Evolutionary conservation across 257 asterid species (phyloP).

Genomic region (Solanum phureja): DNA sequence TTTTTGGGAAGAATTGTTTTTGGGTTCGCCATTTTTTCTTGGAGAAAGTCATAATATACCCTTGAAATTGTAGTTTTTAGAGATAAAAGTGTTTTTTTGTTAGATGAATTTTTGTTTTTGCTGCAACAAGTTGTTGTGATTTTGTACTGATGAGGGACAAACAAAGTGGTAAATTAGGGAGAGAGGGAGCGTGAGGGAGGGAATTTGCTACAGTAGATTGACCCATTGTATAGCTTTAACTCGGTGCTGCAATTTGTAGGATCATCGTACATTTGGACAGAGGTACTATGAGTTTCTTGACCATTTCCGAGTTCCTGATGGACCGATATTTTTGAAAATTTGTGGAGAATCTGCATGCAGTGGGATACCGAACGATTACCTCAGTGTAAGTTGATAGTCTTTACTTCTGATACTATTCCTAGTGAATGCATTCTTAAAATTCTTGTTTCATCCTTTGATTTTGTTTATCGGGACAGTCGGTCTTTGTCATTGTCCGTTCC

Average conservation of each 20-base stretch:
- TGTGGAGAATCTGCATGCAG: constrained; percentile 86
- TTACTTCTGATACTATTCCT: background rate
- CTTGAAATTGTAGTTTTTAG: background rate
- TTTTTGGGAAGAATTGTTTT: background rate
- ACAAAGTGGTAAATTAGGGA: background rate
- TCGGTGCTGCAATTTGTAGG: constrained; percentile 31
- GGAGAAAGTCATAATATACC: background rate
- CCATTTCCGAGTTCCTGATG: constrained; percentile 60
- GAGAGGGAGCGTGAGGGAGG: background rate
- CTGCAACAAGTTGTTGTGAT: background rate
- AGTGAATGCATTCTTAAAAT: background rate
- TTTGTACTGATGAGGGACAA: background rate
- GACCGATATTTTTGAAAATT: constrained; percentile 77
- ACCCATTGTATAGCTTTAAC: background rate
- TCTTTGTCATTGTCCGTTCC: background rate
- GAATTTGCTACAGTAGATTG: background rate
- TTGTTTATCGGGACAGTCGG: background rate
- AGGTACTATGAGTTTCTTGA: constrained; percentile 87
- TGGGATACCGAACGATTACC: constrained; percentile 80
- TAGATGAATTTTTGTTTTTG: background rate
- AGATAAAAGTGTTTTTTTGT: background rate
- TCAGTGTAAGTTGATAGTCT: constrained; percentile 38
- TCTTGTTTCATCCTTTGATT: background rate
- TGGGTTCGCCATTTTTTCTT: background rate
- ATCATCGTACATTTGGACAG: constrained; percentile 62